A percentile compares a stretch with the other conserved stretches of the same genome.
Evolutionary conservation across 108 stramenopile genomes (phyloP).

Genomic region (Conticribra weissflogii): DNA sequence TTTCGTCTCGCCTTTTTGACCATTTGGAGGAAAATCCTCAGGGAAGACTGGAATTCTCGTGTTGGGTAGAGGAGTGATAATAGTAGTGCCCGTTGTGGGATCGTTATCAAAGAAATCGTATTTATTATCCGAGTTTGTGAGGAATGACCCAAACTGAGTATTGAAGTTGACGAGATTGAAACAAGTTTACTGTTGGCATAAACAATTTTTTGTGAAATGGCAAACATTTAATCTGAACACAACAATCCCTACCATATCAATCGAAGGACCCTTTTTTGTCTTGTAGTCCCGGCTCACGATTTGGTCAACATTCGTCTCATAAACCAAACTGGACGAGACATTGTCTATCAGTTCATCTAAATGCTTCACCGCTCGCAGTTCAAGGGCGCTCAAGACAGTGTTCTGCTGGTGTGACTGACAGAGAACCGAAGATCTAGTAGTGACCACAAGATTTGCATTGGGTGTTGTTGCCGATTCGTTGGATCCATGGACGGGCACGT

Average conservation of each 20-base stretch:
- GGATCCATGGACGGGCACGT: no score
- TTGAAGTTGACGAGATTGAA: no score
- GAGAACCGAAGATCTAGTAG: no score
- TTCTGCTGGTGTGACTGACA: neutral
- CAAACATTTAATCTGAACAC: constrained; percentile 8
- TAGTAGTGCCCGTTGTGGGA: constrained; percentile 18
- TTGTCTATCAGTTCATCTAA: constrained; percentile 24
- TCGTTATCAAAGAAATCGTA: constrained; percentile 44
- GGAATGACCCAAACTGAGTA: constrained; percentile 52
- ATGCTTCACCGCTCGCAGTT: constrained; percentile 13
- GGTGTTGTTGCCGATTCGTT: no score
- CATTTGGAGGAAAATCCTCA: constrained; percentile 48
- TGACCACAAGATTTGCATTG: no score
- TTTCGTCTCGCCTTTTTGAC: constrained; percentile 11
- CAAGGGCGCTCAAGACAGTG: constrained; percentile 5
- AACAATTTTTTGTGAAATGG: no score
- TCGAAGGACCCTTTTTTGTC: neutral
- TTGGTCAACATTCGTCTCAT: neutral
- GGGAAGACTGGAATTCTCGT: constrained; percentile 49
- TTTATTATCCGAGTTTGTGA: constrained; percentile 21
- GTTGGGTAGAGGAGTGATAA: constrained; percentile 35
- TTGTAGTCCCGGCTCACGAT: neutral
- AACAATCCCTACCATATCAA: constrained; percentile 1
- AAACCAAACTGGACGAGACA: constrained; percentile 10
- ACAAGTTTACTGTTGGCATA: no score